A percentile compares a stretch with the other conserved stretches of the same genome.
These are phyloP conservation scores for Penicillium alfredii DNA, from an alignment of 495 filamentous ascomycete species.

Conservation along the genomic window DNA sequence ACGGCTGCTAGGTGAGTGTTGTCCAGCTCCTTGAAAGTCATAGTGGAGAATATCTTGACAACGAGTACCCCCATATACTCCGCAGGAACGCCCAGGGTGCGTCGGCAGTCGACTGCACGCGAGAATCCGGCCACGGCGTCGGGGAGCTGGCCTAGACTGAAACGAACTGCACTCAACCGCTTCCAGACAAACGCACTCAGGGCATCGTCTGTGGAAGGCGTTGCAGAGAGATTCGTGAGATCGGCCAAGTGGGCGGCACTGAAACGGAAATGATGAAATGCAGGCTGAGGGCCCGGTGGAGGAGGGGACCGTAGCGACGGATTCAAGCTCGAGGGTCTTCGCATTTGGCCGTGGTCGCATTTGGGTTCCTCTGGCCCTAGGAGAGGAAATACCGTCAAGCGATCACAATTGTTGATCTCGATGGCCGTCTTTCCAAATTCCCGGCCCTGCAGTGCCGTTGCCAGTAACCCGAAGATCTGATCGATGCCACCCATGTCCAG, in stretches of 20 bases:
- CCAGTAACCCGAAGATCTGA: constrained; percentile 28
- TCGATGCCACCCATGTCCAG: constrained; percentile 34
- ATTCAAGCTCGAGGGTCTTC: constrained; percentile 4
- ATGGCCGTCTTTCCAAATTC: constrained; percentile 15
- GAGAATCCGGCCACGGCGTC: constrained; percentile 22
- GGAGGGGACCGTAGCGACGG: constrained; percentile 1
- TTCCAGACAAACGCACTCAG: constrained; percentile 47
- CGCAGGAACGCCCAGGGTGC: constrained; percentile 24
- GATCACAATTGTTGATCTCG: constrained; percentile 29
- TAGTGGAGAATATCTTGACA: constrained; percentile 16
- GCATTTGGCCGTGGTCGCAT: constrained; percentile 28
- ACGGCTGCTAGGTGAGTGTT: constrained; percentile 18
- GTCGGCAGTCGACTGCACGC: constrained; percentile 34
- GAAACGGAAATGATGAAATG: constrained; percentile 22
- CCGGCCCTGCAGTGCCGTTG: constrained; percentile 19
- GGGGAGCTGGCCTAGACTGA: constrained; percentile 7
- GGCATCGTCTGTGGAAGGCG: constrained; percentile 36
- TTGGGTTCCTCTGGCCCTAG: constrained; percentile 22
- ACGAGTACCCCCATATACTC: constrained; percentile 38
- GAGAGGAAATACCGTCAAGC: constrained; percentile 24
- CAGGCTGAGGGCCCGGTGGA: constrained; percentile 12
- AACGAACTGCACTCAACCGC: constrained; percentile 19
- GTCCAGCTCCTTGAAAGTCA: constrained; percentile 17
- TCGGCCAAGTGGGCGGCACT: constrained; percentile 7
- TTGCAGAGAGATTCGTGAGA: neutral